phyloP scores from a whole-genome alignment of 2,329 filamentous ascomycete species.

The Atkinsonella hypoxylon region DNA sequence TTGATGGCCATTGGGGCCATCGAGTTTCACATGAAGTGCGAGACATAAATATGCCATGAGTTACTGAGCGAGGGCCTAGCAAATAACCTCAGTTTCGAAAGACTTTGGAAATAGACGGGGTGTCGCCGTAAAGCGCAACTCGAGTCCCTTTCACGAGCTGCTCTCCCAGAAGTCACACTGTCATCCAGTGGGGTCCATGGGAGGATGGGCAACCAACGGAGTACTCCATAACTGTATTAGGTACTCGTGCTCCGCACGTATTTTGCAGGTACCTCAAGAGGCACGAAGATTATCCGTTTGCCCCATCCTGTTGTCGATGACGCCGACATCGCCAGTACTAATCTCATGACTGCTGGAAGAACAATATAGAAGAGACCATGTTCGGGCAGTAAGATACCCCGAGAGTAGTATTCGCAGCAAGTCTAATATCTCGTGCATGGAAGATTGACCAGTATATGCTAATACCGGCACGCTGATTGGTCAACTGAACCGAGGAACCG shows the following conservation, averaged over 20 bases:
- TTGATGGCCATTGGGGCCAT: not conserved
- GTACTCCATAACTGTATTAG: too few relatives aligned
- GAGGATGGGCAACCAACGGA: not conserved
- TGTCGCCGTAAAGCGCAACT: not conserved
- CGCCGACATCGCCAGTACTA: not conserved
- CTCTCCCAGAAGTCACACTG: too few relatives aligned
- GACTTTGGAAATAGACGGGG: not conserved
- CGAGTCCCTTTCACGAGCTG: not conserved
- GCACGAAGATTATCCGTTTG: slow-evolving; percentile 1
- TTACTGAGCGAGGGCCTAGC: too few relatives aligned
- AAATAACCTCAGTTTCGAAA: too few relatives aligned
- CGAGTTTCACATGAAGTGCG: not conserved
- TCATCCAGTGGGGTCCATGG: not conserved
- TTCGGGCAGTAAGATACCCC: too few relatives aligned
- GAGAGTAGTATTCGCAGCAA: too few relatives aligned
- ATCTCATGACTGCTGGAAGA: not conserved
- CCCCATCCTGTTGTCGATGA: not conserved
- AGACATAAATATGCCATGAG: not conserved
- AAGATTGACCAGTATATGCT: slow-evolving; percentile 8
- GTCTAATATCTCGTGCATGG: not conserved
- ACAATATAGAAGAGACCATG: not conserved
- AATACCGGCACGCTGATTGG: slow-evolving; percentile 20
- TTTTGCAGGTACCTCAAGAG: not conserved
- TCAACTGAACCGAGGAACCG: slow-evolving; percentile 23
- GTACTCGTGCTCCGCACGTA: too few relatives aligned